phyloP scores from a whole-genome alignment of 129 eudicot genomes.

The Escallonia rubra region DNA sequence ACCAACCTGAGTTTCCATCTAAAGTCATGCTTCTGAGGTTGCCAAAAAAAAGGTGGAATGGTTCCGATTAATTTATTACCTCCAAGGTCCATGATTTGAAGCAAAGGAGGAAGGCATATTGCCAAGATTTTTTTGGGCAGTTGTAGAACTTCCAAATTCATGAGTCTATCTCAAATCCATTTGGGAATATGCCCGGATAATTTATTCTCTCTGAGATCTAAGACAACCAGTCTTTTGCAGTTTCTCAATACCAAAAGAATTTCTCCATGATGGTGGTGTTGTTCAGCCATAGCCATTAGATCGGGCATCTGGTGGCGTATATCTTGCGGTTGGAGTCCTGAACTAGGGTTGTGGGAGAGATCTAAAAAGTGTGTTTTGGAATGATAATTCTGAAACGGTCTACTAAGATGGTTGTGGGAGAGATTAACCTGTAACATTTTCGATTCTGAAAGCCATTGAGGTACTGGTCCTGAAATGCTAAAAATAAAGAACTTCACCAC shows the following conservation, averaged over 20 bases:
- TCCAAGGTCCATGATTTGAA: conserved; percentile 16
- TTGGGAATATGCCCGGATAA: conserved; percentile 7
- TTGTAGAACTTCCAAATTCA: conserved; percentile 3
- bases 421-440: conserved; percentile 13
- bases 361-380: background rate
- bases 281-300: conserved; percentile 18
- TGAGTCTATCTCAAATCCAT: conserved; percentile 14
- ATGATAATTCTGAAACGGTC: conserved; percentile 23
- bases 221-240: background rate
- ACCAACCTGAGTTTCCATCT: background rate
- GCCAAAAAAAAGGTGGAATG: conserved; percentile 19
- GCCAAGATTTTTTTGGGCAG: conserved; percentile 18
- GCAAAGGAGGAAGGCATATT: conserved; percentile 8
- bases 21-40: conserved; percentile 15
- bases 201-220: conserved; percentile 21
- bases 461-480: conserved; percentile 30
- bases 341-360: too few species aligned
- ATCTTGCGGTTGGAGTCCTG: too few species aligned
- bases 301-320: too few species aligned
- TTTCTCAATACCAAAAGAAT: conserved; percentile 10
- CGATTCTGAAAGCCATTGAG: conserved; percentile 23
- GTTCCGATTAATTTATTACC: conserved; percentile 13
- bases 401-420: conserved; percentile 24
- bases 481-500: conserved; percentile 5
- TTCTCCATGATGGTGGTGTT: conserved; percentile 31